These are phyloP conservation scores for Peribolospora baueri DNA, from an alignment of 768 basidiomycete species.

Conservation along the genomic window DNA sequence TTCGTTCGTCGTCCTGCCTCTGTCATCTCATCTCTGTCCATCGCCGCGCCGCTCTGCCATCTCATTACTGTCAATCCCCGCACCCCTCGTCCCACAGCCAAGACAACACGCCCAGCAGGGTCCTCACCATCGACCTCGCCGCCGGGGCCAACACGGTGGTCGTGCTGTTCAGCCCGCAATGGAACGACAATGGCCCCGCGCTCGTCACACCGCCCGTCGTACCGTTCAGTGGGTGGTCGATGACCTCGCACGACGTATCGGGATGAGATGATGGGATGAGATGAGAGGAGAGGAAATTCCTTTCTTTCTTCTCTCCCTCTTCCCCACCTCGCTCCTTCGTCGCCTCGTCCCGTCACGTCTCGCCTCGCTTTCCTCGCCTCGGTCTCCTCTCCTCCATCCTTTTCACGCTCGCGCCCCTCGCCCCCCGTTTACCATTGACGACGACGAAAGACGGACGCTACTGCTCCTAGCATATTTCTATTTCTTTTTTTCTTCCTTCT, in stretches of 20 bases:
- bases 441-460: no score
- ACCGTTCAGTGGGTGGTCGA: conserved; percentile 44
- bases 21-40: background rate
- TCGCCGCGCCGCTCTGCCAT: background rate
- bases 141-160: conserved; percentile 42
- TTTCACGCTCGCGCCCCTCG: no score
- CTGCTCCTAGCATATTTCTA: no score
- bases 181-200: conserved; percentile 28
- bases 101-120: conserved; percentile 49
- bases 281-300: no score
- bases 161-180: conserved; percentile 78
- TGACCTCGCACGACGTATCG: conserved; percentile 20
- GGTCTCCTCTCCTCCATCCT: no score
- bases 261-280: no score
- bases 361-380: no score
- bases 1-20: conserved; percentile 1
- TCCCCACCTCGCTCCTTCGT: no score
- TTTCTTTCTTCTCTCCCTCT: no score
- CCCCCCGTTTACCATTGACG: no score
- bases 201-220: conserved; percentile 52
- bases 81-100: conserved; percentile 26
- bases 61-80: background rate
- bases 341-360: no score
- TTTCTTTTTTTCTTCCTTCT: no score
- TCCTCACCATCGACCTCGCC: conserved; percentile 41